Conservation (phyloP, 768 basidiomycete genomes). For the Dictyophora rubrovolvata region DNA sequence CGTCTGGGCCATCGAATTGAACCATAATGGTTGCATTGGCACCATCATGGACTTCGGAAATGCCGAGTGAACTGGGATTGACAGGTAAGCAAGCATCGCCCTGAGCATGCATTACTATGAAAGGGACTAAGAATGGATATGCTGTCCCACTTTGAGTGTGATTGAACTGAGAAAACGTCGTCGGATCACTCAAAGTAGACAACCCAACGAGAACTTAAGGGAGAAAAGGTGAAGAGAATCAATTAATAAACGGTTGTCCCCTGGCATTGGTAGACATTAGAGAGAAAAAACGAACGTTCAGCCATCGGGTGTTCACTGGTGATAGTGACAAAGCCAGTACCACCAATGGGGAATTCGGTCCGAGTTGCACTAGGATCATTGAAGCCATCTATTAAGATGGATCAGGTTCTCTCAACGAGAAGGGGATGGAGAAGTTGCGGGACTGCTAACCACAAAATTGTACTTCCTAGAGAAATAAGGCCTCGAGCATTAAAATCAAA, state of each 20-base stretch:
- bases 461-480: constrained; percentile 22
- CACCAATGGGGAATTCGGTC: constrained; percentile 55
- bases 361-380: constrained; percentile 40
- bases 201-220: constrained; percentile 35
- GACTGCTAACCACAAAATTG: constrained; percentile 52
- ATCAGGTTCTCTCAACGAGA: constrained; percentile 2
- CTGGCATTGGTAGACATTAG: too few species aligned
- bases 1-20: constrained; percentile 62
- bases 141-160: constrained; percentile 23
- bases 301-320: constrained; percentile 49
- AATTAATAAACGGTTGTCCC: constrained; percentile 12
- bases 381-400: constrained; percentile 50
- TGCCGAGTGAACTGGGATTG: constrained; percentile 39
- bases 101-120: constrained; percentile 41
- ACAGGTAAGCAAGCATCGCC: constrained; percentile 63
- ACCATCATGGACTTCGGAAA: constrained; percentile 47
- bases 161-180: constrained; percentile 54
- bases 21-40: constrained; percentile 68
- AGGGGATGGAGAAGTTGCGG: background rate
- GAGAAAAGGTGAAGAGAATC: constrained; percentile 35
- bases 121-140: constrained; percentile 32
- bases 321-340: constrained; percentile 46
- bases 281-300: background rate
- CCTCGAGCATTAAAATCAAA: background rate
- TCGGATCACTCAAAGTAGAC: constrained; percentile 38